phyloP scores from a whole-genome alignment of 176 grass and related monocot species.

The Oryza meridionalis region DNA sequence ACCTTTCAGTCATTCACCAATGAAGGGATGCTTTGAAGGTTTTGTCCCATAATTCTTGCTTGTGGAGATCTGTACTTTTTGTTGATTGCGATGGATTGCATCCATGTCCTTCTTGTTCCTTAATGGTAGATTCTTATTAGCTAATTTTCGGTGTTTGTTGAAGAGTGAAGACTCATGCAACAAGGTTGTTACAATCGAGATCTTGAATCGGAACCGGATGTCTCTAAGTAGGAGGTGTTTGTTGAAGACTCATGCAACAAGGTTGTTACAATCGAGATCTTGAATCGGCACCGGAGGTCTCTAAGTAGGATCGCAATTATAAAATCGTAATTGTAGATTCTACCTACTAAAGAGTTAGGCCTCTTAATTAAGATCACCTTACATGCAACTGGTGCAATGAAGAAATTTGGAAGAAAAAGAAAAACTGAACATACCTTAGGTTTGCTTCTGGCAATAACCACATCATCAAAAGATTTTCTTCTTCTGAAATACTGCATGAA shows the following conservation, averaged over 20 bases:
- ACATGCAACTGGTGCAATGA: not conserved
- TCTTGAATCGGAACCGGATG: too few relatives aligned
- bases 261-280: too few relatives aligned
- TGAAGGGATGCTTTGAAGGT: not conserved
- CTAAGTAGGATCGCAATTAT: too few relatives aligned
- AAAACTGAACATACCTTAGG: not conserved
- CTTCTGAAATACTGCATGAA: not conserved
- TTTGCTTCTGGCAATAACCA: not conserved
- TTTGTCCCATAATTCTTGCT: conserved; percentile 11
- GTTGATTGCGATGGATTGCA: not conserved
- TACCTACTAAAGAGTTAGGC: too few relatives aligned
- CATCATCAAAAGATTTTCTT: not conserved
- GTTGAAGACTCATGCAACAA: too few relatives aligned
- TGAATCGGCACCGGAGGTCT: too few relatives aligned
- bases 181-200: too few relatives aligned
- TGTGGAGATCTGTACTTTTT: not conserved
- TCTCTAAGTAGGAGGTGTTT: too few relatives aligned
- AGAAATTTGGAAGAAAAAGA: not conserved
- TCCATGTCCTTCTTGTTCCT: not conserved
- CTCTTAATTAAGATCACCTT: too few relatives aligned
- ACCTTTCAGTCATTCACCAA: not conserved
- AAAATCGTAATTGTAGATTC: too few relatives aligned
- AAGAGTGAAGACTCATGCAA: not conserved
- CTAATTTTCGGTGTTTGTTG: not conserved
- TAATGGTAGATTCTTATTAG: not conserved